Evolutionary conservation across 208 protist genomes (phyloP), one percentile per base, ranked within the genome.

Genomic region (Trypanosoma boissoni): DNA sequence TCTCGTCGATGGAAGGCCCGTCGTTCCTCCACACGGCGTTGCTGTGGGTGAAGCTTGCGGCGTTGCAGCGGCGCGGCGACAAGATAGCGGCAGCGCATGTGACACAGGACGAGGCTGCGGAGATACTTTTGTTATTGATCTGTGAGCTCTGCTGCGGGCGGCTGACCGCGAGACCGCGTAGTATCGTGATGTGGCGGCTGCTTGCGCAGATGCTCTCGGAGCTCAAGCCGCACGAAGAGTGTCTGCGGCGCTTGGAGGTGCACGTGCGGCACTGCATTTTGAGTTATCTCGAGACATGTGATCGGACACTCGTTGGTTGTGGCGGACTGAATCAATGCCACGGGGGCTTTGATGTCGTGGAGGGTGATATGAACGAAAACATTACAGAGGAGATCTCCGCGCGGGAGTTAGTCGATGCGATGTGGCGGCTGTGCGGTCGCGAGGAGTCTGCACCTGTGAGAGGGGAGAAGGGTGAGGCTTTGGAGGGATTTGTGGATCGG

Each of bases 51-150:
- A 60, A 54, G 34, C 53, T 68, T 42, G 23, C 12, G 10, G 57
- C 45, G 28, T 18, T 46, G 24, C 1, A 49, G 48, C 48, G 18
- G 31, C 7, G 27, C 16, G 48, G 43, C 2, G 21, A 8, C 3
- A 43, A 7, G 29, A 3, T 21, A 2, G 2, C 27, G 2, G 24
- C n/a, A n/a, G n/a, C n/a, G n/a, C n/a, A 27, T 8, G 1, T 49
- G 48, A 52, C 65, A 34, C 48, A 12, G 10, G 41, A 64, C 12
- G 29, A 60, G 20, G 68, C 58, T 14, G 67, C 72, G 1, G 74
- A 70, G 27, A 49, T 79, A 12, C 59, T 78, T n/a, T 72, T 64
- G 9, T 81, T 80, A 55, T 57, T 84, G 31, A 16, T 90, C 18
- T 26, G 76, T 0, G 70, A 86, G 44, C 51, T 84, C 16, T 70